phyloP scores from a whole-genome alignment of 257 asterid species.

The Buddleja alternifolia region DNA sequence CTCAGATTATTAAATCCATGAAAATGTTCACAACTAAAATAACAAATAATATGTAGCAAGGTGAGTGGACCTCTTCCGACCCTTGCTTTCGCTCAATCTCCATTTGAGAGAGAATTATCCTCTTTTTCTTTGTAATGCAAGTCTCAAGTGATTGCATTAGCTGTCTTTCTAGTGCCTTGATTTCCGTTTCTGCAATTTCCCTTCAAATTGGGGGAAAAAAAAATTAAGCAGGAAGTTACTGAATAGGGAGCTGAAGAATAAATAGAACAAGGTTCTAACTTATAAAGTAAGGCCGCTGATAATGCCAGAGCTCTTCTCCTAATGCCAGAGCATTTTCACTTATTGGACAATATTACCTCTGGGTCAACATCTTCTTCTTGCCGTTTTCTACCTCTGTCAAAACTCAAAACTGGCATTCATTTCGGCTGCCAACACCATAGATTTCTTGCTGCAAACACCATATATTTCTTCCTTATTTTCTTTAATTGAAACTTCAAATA shows the following conservation, averaged over 20 bases:
- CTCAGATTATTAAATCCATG: not conserved
- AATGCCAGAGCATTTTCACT: too few relatives aligned
- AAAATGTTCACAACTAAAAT: conserved; percentile 19
- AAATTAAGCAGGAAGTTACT: conserved; percentile 24
- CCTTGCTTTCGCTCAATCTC: conserved; percentile 91
- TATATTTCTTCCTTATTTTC: too few relatives aligned
- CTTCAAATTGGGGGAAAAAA: conserved; percentile 41
- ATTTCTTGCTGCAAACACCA: too few relatives aligned
- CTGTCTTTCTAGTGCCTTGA: conserved; percentile 92
- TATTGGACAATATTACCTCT: too few relatives aligned
- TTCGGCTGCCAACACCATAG: too few relatives aligned
- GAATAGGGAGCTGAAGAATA: conserved; percentile 5
- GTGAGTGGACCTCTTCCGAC: conserved; percentile 78
- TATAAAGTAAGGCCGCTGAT: too few relatives aligned
- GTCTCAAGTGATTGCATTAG: conserved; percentile 97
- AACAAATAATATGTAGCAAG: conserved; percentile 12
- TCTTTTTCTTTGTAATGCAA: conserved; percentile 91
- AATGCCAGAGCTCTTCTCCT: too few relatives aligned
- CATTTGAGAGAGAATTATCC: conserved; percentile 78
- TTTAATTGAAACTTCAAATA: too few relatives aligned
- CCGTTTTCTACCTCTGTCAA: too few relatives aligned
- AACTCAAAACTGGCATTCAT: too few relatives aligned
- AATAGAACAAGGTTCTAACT: conserved; percentile 20
- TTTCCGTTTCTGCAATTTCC: conserved; percentile 95
- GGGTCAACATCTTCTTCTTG: too few relatives aligned